Evolutionary conservation across 2,329 filamentous ascomycete genomes (phyloP).

Genomic region (Verticillium zaregamsianum): DNA sequence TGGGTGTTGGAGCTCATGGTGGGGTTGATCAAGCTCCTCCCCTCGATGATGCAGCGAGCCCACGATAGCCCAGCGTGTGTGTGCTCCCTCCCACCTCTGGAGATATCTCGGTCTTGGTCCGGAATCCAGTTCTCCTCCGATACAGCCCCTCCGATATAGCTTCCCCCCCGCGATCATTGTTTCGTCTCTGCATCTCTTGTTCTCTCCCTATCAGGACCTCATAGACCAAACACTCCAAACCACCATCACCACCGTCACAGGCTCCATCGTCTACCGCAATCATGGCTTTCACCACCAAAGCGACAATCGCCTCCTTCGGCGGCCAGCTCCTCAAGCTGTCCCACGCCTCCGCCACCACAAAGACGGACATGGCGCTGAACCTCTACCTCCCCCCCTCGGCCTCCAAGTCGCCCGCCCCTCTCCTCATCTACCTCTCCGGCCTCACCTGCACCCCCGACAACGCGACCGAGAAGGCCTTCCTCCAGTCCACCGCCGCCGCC

Average conservation of each 20-base stretch:
- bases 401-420: constrained; percentile 57
- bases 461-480: constrained; percentile 79
- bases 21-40: background rate
- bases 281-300: constrained; percentile 87
- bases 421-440: constrained; percentile 90
- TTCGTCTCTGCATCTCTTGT: background rate
- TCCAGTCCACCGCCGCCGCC: constrained; percentile 75
- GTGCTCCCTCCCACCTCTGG: background rate
- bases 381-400: constrained; percentile 81
- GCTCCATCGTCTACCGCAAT: constrained; percentile 16
- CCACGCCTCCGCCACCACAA: constrained; percentile 74
- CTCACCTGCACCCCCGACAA: constrained; percentile 94
- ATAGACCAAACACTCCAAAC: constrained; percentile 2
- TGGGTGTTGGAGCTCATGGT: background rate
- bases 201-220: background rate
- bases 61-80: background rate
- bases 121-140: background rate
- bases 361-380: constrained; percentile 88
- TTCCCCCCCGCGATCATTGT: background rate
- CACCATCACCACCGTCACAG: background rate
- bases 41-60: background rate
- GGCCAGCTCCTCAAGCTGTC: constrained; percentile 92
- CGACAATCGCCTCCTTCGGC: constrained; percentile 86
- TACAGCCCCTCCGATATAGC: background rate
- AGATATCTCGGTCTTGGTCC: constrained; percentile 2